Evolutionary conservation across 805 yeast genomes (phyloP).

Genomic region (Blastobotrys chiropterorum): DNA sequence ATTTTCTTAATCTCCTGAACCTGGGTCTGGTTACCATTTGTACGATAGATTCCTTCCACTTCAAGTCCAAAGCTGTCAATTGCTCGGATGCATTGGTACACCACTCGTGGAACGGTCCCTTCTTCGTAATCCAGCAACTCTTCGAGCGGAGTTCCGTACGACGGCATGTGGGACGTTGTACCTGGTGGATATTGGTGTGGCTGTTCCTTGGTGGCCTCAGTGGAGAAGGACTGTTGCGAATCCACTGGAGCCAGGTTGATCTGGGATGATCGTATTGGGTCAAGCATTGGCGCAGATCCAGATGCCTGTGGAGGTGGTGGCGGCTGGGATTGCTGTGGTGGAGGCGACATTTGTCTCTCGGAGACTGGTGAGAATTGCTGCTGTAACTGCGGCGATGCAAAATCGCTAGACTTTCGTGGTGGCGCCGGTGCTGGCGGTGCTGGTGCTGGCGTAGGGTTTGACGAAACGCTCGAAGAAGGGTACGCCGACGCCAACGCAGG

Average conservation of each 20-base stretch:
- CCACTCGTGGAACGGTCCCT: constrained; percentile 87
- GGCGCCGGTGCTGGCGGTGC: constrained; percentile 6
- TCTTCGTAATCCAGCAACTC: constrained; percentile 72
- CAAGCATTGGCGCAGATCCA: not conserved
- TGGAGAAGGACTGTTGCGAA: not conserved
- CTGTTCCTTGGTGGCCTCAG: not conserved
- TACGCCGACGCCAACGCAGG: constrained; percentile 24
- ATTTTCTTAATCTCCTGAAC: constrained; percentile 66
- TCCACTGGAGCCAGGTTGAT: not conserved
- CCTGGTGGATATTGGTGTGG: constrained; percentile 31
- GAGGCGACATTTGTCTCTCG: not conserved
- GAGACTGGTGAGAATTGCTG: not conserved
- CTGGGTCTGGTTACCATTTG: constrained; percentile 70
- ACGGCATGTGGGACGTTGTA: constrained; percentile 32
- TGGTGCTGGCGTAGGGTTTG: constrained; percentile 6
- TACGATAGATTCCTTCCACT: constrained; percentile 84
- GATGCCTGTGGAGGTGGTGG: not conserved
- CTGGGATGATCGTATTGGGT: not conserved
- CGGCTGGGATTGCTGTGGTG: not conserved
- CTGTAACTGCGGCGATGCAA: not conserved
- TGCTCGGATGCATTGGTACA: constrained; percentile 78
- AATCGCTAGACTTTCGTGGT: not conserved
- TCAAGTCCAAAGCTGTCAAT: constrained; percentile 81
- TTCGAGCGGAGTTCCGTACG: constrained; percentile 84
- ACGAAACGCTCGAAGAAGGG: constrained; percentile 3